A percentile compares a stretch with the other conserved stretches of the same genome.
Evolutionary conservation across 495 filamentous ascomycete genomes (phyloP).

Genomic region (Penicillium canariense): DNA sequence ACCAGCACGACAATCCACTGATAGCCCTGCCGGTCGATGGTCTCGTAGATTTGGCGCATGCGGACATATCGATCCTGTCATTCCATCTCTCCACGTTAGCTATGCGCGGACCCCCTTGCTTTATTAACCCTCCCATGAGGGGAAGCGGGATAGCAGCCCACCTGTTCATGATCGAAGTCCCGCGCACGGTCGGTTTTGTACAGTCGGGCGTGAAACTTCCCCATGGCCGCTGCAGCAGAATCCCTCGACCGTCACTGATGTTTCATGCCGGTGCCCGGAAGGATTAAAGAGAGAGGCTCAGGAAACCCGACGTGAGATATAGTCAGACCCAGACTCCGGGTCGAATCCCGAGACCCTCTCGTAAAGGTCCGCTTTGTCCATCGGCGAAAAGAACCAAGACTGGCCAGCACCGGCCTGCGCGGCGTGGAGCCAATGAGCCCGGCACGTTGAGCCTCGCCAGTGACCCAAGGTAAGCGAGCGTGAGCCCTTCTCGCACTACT

Average conservation of each 20-base stretch:
- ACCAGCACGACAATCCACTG: slow-evolving; percentile 55
- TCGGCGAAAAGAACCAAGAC: not conserved
- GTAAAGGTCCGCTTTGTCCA: not conserved
- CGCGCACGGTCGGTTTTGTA: slow-evolving; percentile 50
- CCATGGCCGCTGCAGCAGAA: slow-evolving; percentile 24
- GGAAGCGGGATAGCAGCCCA: slow-evolving; percentile 7
- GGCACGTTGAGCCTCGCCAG: slow-evolving; percentile 1
- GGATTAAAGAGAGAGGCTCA: not conserved
- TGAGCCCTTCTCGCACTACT: not conserved
- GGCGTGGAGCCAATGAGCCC: slow-evolving; percentile 15
- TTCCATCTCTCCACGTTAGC: not conserved
- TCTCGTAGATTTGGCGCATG: slow-evolving; percentile 49
- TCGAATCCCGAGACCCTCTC: not conserved
- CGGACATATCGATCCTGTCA: slow-evolving; percentile 46
- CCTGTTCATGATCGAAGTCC: slow-evolving; percentile 51
- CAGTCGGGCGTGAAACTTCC: slow-evolving; percentile 38
- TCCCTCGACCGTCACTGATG: not conserved
- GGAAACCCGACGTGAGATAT: slow-evolving; percentile 5
- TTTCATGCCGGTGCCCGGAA: not conserved
- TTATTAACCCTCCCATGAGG: not conserved
- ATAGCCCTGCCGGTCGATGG: slow-evolving; percentile 46
- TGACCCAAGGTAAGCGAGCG: not conserved
- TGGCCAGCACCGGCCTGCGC: not conserved
- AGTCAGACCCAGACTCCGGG: not conserved
- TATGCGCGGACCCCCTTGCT: not conserved